These are phyloP conservation scores for Hibiscus mutabilis DNA, from an alignment of 345 rosid species.

Conservation along the genomic window DNA sequence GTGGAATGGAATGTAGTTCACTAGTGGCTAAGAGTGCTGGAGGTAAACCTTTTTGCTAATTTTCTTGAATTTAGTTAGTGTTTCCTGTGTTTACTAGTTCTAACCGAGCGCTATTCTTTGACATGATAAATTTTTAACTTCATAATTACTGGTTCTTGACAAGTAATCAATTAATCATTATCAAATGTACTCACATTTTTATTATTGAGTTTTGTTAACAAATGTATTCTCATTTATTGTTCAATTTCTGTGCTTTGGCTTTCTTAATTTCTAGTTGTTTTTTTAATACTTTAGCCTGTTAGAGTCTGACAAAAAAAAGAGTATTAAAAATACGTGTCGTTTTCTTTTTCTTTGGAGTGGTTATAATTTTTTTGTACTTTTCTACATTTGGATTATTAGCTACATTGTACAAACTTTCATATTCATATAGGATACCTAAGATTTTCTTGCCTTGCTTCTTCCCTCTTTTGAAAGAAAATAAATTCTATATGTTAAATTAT, in stretches of 20 bases:
- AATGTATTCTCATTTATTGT: background rate
- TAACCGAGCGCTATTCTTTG: conserved; percentile 1
- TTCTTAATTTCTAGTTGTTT: background rate
- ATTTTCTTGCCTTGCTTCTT: too few relatives aligned
- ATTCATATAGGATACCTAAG: too few relatives aligned
- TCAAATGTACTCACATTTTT: background rate
- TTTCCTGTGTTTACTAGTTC: background rate
- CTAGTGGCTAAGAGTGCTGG: conserved; percentile 46
- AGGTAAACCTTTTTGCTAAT: conserved; percentile 37
- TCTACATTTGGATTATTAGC: too few relatives aligned
- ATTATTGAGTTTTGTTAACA: background rate
- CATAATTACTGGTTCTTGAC: background rate
- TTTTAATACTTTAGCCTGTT: background rate
- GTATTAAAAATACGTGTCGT: background rate
- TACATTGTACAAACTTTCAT: too few relatives aligned
- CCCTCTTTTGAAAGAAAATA: too few relatives aligned
- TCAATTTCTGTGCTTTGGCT: background rate
- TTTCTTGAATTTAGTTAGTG: background rate
- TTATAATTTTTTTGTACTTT: too few relatives aligned
- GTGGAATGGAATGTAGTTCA: conserved; percentile 80
- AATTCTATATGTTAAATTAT: too few relatives aligned
- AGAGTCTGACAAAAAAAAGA: background rate
- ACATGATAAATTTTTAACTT: background rate
- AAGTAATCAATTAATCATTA: background rate
- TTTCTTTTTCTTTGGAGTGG: too few relatives aligned